phyloP scores from a whole-genome alignment of 2,329 filamentous ascomycete species.

The Colletotrichum musae region DNA sequence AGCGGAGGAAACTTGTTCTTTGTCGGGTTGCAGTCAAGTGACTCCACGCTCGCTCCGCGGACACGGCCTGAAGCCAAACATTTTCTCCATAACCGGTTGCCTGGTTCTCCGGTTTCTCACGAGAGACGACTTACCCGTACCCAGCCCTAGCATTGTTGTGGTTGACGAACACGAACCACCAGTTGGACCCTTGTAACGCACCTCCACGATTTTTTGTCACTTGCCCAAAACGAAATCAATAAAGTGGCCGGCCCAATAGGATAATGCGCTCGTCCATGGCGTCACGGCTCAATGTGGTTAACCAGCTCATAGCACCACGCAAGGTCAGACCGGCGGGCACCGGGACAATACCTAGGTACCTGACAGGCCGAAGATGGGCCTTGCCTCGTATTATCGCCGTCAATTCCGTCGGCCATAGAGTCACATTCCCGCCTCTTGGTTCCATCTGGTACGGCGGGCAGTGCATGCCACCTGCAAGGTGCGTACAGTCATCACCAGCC shows the following conservation, averaged over 20 bases:
- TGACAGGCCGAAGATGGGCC: constrained; percentile 20
- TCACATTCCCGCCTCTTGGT: constrained; percentile 24
- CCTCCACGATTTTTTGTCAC: constrained; percentile 8
- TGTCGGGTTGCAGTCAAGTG: neutral
- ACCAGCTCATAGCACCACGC: neutral
- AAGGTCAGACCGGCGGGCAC: constrained; percentile 5
- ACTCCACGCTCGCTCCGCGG: neutral
- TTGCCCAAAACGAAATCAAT: constrained; percentile 38
- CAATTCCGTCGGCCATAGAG: constrained; percentile 17
- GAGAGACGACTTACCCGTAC: neutral
- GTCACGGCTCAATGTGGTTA: constrained; percentile 3
- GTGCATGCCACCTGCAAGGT: constrained; percentile 26
- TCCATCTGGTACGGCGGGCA: constrained; percentile 22
- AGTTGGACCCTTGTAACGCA: constrained; percentile 19
- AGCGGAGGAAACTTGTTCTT: neutral
- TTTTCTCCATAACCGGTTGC: too few relatives aligned
- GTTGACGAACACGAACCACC: constrained; percentile 29
- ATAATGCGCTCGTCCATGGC: neutral
- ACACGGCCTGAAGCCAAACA: constrained; percentile 3
- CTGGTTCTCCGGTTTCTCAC: too few relatives aligned
- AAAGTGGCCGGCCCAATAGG: constrained; percentile 36
- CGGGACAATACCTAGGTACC: constrained; percentile 6
- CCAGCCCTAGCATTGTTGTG: constrained; percentile 11
- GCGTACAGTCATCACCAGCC: constrained; percentile 33
- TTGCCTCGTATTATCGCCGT: constrained; percentile 35